phyloP scores from a whole-genome alignment of 495 filamentous ascomycete species.

The Penicillium simplicissimum region DNA sequence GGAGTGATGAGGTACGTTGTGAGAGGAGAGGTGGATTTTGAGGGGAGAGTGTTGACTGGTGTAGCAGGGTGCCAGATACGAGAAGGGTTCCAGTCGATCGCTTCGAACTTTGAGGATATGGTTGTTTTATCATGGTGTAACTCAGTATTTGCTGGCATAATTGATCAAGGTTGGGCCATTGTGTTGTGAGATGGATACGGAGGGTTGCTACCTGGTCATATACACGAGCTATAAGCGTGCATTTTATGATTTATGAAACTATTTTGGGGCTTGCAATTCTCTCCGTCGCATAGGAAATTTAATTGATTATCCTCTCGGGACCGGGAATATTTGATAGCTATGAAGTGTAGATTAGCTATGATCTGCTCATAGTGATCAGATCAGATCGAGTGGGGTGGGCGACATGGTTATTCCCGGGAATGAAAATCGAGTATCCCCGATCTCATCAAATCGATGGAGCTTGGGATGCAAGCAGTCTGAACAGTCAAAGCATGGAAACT shows the following conservation, averaged over 20 bases:
- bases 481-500: no score
- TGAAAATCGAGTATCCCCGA: no score
- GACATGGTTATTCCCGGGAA: no score
- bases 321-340: background rate
- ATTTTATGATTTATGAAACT: background rate
- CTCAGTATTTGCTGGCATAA: background rate
- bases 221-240: background rate
- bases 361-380: background rate
- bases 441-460: no score
- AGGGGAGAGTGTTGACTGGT: background rate
- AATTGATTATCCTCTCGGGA: no score
- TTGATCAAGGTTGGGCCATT: background rate
- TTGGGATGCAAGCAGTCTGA: no score
- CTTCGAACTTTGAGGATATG: background rate
- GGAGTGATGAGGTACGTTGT: background rate
- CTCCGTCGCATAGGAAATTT: background rate
- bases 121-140: background rate
- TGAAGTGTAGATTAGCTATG: background rate
- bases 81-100: background rate
- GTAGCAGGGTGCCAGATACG: background rate
- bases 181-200: background rate
- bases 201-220: background rate
- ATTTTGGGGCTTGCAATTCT: no score
- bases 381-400: no score
- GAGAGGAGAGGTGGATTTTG: background rate